Conservation (phyloP, 768 basidiomycete genomes). For the Boletus huronensis region DNA sequence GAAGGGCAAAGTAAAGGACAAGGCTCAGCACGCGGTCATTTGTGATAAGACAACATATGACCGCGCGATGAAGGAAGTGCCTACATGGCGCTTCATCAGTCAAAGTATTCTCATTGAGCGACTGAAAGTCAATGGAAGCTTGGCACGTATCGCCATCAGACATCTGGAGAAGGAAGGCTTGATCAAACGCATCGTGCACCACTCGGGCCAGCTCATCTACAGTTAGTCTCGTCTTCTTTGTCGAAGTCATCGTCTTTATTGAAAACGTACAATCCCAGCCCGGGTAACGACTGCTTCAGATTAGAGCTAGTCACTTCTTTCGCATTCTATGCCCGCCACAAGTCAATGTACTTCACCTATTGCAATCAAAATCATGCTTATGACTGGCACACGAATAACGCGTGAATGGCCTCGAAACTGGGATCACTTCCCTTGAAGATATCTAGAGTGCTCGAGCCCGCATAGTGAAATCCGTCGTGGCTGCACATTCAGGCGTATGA, state of each 20-base stretch:
- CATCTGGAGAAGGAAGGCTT: constrained; percentile 91
- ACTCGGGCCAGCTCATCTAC: constrained; percentile 92
- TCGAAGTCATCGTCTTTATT: not conserved
- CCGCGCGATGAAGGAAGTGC: constrained; percentile 96
- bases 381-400: constrained; percentile 17
- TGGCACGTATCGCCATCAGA: constrained; percentile 87
- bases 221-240: constrained; percentile 52
- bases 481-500: not conserved
- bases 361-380: constrained; percentile 30
- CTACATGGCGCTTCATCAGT: constrained; percentile 98
- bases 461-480: not conserved
- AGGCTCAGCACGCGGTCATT: constrained; percentile 94
- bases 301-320: constrained; percentile 26
- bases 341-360: constrained; percentile 37
- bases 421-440: not conserved
- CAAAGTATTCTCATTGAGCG: constrained; percentile 98
- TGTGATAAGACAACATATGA: constrained; percentile 92
- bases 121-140: constrained; percentile 92
- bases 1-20: constrained; percentile 99
- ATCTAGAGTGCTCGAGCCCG: not conserved
- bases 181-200: constrained; percentile 97
- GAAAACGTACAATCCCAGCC: constrained; percentile 27
- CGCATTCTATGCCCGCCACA: constrained; percentile 23
- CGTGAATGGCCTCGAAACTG: not conserved
- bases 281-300: constrained; percentile 44